Evolutionary conservation across 352 stramenopile species (phyloP).

Genomic region (Sclerospora graminicola): DNA sequence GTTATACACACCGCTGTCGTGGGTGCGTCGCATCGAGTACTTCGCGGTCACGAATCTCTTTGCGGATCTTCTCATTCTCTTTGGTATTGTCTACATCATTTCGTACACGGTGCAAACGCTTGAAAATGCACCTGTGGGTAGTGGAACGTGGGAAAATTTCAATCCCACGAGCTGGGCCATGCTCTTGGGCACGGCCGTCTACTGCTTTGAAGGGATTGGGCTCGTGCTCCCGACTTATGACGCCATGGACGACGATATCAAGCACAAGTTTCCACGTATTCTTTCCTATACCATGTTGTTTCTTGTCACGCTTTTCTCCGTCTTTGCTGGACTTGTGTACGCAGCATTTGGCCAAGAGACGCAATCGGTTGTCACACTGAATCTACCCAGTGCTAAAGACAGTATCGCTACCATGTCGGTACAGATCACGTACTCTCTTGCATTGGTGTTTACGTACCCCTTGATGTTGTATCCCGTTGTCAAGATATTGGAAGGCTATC

Average conservation of each 20-base stretch:
- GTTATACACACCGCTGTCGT: constrained; percentile 57
- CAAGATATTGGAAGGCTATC: constrained; percentile 58
- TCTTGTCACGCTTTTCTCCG: constrained; percentile 40
- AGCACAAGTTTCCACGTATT: constrained; percentile 54
- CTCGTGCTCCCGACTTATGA: constrained; percentile 64
- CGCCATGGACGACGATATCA: constrained; percentile 37
- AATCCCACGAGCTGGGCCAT: constrained; percentile 53
- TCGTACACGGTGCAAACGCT: constrained; percentile 39
- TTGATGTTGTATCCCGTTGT: constrained; percentile 65
- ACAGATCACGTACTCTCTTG: constrained; percentile 53
- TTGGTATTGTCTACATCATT: constrained; percentile 49
- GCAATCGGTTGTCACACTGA: constrained; percentile 51
- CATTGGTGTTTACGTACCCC: constrained; percentile 59
- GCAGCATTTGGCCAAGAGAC: constrained; percentile 39
- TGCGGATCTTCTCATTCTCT: constrained; percentile 47
- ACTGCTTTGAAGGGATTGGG: constrained; percentile 66
- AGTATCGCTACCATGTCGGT: constrained; percentile 51
- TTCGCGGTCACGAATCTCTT: constrained; percentile 63
- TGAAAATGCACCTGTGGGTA: constrained; percentile 15
- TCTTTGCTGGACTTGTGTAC: constrained; percentile 48
- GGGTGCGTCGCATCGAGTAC: constrained; percentile 66
- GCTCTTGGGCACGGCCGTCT: constrained; percentile 53
- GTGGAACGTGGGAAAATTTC: constrained; percentile 48
- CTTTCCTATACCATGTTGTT: constrained; percentile 38
- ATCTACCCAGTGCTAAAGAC: constrained; percentile 37